Base-by-base conservation (phyloP, 768 basidiomycete genomes). In the Strobilomyces dryophilus region DNA sequence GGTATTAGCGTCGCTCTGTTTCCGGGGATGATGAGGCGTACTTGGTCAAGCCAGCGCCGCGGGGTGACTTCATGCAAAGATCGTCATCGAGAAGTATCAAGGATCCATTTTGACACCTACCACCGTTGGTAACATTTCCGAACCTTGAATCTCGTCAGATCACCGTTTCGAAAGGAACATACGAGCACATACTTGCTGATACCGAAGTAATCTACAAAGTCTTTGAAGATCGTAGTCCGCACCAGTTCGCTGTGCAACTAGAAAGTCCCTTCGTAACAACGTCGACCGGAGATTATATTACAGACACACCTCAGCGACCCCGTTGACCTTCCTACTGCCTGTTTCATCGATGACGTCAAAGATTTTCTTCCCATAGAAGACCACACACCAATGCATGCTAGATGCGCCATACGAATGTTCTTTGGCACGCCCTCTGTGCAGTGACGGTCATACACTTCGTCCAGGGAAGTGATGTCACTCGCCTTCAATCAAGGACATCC, bases 401-500 rank as follows among this genome's bases (percentile, higher is more conserved):
- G 75, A 70, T 89, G 85, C 9, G 93, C 92, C 90, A 94, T 94
- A 57, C 92, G 80, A 56, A 97, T 79, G 63, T 91, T 83, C 70
- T 95, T 83, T 6, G 92, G 92, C 54, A 79, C 67, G 15, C 91
- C 89, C 82, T 95, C 94, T 90, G 54, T 10, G 31, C 8, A 45
- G 36, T 5, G 27, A 8, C 1, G 8, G 18, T 34, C 24, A 40
- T 35, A 15, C 44, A 14, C 36, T 21, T 39, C 15, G 46, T 24
- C 0, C n/a, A 45, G 31, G 8, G 5, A 21, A 44, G 12, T n/a
- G 9, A 17, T 8, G 26, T 20, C 18, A 15, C 63, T 64, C 55
- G 82, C 89, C 92, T 75, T 98, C 89, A 56, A 98, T 95, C 62
- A 99, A 73, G 5, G 88, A 91, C 93, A 98, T 95, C 46, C 93